Percentiles rank a stretch among this genome's conserved stretches.
These are phyloP conservation scores for Cystofilobasidium bisporidii DNA, from an alignment of 768 basidiomycete genomes.

Conservation along the genomic window DNA sequence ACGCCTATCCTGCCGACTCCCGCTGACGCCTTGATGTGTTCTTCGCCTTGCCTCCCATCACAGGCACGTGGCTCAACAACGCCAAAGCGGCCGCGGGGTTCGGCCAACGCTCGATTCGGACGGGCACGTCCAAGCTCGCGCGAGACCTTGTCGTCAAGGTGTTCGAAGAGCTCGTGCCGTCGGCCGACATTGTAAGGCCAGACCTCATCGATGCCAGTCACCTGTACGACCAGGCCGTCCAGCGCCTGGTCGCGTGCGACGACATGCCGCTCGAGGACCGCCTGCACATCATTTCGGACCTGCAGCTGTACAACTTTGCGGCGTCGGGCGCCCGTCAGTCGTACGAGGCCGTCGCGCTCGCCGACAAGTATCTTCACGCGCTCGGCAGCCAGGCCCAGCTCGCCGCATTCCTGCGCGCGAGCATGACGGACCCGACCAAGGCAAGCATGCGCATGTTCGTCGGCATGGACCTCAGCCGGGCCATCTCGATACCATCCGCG, in stretches of 20 bases:
- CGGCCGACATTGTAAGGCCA: neutral
- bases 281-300: neutral
- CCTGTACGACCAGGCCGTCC: conserved; percentile 1
- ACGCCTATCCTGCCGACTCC: neutral
- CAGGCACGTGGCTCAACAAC: neutral
- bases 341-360: neutral
- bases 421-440: neutral
- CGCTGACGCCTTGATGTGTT: neutral
- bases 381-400: neutral
- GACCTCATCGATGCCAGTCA: neutral
- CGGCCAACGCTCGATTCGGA: neutral
- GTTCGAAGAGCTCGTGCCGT: neutral
- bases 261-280: neutral
- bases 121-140: conserved; percentile 2
- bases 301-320: neutral
- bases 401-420: neutral
- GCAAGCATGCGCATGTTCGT: neutral
- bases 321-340: neutral
- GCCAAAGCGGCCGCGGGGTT: neutral
- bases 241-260: neutral
- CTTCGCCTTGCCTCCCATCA: neutral
- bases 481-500: neutral
- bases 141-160: neutral
- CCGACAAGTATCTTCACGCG: neutral
- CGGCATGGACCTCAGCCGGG: neutral